Conservation (phyloP, 768 basidiomycete species). For the Hydnum rufescens region DNA sequence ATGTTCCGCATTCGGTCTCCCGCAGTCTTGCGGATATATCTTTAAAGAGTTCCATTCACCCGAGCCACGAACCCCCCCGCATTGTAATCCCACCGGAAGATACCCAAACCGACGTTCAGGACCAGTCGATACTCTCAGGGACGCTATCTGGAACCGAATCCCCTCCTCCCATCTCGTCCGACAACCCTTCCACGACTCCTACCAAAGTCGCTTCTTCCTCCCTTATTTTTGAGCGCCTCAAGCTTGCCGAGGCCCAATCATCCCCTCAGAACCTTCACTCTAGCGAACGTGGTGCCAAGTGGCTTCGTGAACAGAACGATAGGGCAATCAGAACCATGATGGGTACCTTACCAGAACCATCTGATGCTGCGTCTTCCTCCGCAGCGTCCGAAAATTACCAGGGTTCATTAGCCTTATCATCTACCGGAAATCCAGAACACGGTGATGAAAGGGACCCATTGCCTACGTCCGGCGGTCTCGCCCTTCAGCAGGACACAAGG, state of each 20-base stretch:
- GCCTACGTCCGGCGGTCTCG: constrained; percentile 41
- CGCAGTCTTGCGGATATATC: not conserved
- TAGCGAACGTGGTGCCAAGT: constrained; percentile 51
- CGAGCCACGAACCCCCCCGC: too few relatives aligned
- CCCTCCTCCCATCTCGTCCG: not conserved
- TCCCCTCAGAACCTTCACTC: not conserved
- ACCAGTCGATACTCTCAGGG: not conserved
- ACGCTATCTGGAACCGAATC: not conserved
- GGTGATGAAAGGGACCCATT: too few relatives aligned
- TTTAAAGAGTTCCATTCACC: not conserved
- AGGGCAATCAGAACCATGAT: constrained; percentile 41
- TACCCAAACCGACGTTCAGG: not conserved
- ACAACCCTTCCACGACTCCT: not conserved
- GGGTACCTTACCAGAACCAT: constrained; percentile 36
- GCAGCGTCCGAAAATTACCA: not conserved
- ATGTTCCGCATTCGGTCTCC: not conserved
- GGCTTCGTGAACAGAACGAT: constrained; percentile 67
- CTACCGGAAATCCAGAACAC: not conserved
- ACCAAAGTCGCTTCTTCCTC: not conserved
- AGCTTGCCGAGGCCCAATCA: not conserved
- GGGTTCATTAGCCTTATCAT: not conserved
- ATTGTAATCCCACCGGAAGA: not conserved
- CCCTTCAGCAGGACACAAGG: constrained; percentile 40
- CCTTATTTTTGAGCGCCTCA: not conserved
- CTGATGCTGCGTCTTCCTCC: constrained; percentile 19